Percentiles rank a stretch among this genome's conserved stretches.
phyloP scores from a whole-genome alignment of 441 rosid species.

The Gossypium gossypioides region DNA sequence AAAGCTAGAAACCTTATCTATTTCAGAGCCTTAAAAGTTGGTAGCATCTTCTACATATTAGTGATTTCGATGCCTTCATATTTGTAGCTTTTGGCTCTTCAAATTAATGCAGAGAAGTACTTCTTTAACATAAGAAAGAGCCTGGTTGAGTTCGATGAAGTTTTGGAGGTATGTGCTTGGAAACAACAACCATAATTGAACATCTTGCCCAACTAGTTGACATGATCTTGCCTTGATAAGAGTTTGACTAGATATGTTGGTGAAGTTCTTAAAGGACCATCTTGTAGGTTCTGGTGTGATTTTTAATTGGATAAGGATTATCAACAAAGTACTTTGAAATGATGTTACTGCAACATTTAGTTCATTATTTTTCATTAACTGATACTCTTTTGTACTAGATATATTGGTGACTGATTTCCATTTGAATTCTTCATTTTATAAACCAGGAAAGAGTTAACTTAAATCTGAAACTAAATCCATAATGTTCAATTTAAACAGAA shows the following conservation, averaged over 20 bases:
- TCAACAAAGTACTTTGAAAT: background rate
- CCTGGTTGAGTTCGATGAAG: slow-evolving; percentile 97
- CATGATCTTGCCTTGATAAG: background rate
- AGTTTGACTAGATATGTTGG: background rate
- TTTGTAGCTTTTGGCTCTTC: slow-evolving; percentile 72
- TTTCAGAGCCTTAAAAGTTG: background rate
- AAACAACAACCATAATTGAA: background rate
- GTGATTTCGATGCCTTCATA: slow-evolving; percentile 19
- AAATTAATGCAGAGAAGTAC: slow-evolving; percentile 88
- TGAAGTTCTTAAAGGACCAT: slow-evolving; percentile 1
- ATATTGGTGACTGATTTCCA: background rate
- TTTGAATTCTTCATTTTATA: background rate
- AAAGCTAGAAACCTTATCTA: background rate
- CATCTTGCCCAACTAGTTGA: background rate
- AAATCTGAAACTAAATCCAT: background rate
- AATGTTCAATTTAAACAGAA: background rate
- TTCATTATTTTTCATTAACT: slow-evolving; percentile 2
- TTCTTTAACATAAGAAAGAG: slow-evolving; percentile 85
- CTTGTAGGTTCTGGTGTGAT: background rate
- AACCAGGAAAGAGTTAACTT: background rate
- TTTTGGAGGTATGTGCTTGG: slow-evolving; percentile 57
- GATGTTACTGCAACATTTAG: background rate
- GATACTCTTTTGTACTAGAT: background rate
- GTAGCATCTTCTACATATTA: background rate
- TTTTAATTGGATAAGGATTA: background rate